Percentiles rank a stretch among this genome's conserved stretches.
Evolutionary conservation across 75 land plant species (phyloP).

Genomic region (Pinus tabuliformis): DNA sequence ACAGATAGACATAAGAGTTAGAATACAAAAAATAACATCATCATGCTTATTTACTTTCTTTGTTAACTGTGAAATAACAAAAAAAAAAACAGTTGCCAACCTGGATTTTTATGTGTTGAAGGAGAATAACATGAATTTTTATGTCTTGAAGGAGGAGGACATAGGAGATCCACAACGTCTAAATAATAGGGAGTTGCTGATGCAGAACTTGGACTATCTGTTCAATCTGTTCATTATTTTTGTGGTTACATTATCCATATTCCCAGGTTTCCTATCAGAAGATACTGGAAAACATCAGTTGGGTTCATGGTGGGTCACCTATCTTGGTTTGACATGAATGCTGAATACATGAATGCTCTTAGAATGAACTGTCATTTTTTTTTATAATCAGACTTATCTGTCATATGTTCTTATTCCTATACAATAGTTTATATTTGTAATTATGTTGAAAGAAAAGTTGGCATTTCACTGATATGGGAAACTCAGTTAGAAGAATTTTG

Average conservation of each 20-base stretch:
- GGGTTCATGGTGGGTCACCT: conserved; percentile 35
- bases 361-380: background rate
- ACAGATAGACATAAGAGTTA: background rate
- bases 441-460: background rate
- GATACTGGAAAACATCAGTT: conserved; percentile 42
- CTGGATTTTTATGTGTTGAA: background rate
- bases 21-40: no score
- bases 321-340: background rate
- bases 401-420: background rate
- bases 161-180: conserved; percentile 18
- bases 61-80: background rate
- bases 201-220: conserved; percentile 32
- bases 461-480: background rate
- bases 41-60: background rate
- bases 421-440: background rate
- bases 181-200: conserved; percentile 20
- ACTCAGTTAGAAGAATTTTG: no score
- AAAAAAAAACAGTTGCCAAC: background rate
- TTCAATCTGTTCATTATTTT: conserved; percentile 30
- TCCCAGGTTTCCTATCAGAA: conserved; percentile 55
- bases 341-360: background rate
- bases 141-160: conserved; percentile 15
- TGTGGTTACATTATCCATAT: conserved; percentile 35
- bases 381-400: background rate
- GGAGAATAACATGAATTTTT: no score